Evolutionary conservation across 2,329 filamentous ascomycete species (phyloP), one percentile per base, ranked within the genome.

Genomic region (Huntiella moniliformis): DNA sequence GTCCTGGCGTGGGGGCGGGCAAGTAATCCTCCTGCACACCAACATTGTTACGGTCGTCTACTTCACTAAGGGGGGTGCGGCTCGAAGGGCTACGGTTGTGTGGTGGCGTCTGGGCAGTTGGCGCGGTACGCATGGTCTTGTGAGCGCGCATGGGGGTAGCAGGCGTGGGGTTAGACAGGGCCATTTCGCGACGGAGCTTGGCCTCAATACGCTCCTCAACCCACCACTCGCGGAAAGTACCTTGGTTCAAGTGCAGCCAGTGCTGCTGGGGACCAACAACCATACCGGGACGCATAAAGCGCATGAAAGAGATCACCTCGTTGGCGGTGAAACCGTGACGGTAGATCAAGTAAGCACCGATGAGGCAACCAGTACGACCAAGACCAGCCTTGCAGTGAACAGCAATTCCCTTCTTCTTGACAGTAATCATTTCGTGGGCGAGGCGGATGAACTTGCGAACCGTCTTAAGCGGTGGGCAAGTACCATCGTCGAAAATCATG

Each of bases 401-500:
- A 4, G 91, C 91, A 53, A 98, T 95, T 39, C 80, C 82, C 70
- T 86, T 87, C 63, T 87, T 85, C 65, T 82, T 83, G 43, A 87
- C 71, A 1, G 79, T 87, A 57, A 98, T 98, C 63, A 82, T 94
- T 58, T 93, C 82, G 58, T 96, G 91, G 1, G 91, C 87, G 49
- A 98, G 71, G 54, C 84, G 84, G 61, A 98, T 88, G 60, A 98
- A 98, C 59, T 87, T 87, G 54, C 84, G 78, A 22, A 98, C 91
- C n/a, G 87, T 79, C 13, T 75, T 75, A 44, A 98, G 67, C 2
- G 85, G 78, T 16, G 91, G 91, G 60, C 91, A 98, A 3, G 91
- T 98, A 52, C 91, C 91, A 56, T 98, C 91, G 57, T 96, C 91
- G 58, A 98, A 98, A 57, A 98, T 96, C 91, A 98, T 98, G 64